Evolutionary conservation across 1,284 basidiomycete species (phyloP).

Genomic region (Cronartium quercuum): DNA sequence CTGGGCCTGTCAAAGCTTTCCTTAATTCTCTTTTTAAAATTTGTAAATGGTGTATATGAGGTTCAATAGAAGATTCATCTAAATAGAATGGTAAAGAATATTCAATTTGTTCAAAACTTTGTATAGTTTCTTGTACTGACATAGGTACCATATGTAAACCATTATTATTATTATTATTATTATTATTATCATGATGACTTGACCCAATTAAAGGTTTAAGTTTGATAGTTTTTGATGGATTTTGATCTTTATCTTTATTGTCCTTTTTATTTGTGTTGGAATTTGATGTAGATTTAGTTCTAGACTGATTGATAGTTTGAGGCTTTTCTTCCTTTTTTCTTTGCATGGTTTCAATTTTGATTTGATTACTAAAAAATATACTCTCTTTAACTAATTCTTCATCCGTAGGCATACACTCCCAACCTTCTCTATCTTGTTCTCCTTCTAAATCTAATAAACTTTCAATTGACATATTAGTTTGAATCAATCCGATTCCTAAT

Average conservation of each 20-base stretch:
- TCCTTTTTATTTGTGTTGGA: background rate
- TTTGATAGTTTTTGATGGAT: too few species aligned
- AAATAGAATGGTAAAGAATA: slow-evolving; percentile 34
- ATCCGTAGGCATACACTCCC: slow-evolving; percentile 3
- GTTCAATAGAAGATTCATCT: background rate
- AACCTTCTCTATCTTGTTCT: background rate
- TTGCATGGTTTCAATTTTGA: background rate
- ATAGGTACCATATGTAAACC: background rate
- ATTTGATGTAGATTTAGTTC: background rate
- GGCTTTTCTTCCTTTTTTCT: slow-evolving; percentile 4
- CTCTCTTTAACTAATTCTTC: slow-evolving; percentile 24
- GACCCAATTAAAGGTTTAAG: background rate
- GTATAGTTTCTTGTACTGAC: slow-evolving; percentile 24
- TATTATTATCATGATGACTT: too few species aligned
- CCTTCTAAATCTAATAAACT: slow-evolving; percentile 11
- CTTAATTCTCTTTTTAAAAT: background rate
- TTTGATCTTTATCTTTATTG: background rate
- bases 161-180: too few species aligned
- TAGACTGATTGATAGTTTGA: background rate
- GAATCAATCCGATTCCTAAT: background rate
- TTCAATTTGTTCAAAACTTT: slow-evolving; percentile 7
- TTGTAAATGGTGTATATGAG: background rate
- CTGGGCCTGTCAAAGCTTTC: background rate
- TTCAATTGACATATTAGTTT: slow-evolving; percentile 12
- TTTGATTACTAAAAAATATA: slow-evolving; percentile 6